Percentiles rank a stretch among this genome's conserved stretches.
phyloP scores from a whole-genome alignment of 2,329 filamentous ascomycete genomes.

The Monosporascus cannonballus region DNA sequence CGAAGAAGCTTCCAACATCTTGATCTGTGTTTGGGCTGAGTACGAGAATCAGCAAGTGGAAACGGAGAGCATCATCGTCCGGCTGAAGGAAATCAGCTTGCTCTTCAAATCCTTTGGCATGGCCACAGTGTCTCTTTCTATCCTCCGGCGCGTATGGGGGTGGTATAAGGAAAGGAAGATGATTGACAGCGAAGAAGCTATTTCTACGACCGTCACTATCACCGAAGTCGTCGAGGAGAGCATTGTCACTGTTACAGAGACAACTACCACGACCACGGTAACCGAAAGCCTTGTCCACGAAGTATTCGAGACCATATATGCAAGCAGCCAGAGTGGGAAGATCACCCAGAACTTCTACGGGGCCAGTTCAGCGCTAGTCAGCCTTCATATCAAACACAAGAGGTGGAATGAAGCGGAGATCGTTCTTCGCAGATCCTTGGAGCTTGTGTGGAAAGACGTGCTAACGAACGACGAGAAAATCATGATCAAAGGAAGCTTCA shows the following conservation, averaged over 20 bases:
- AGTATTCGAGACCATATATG: constrained; percentile 29
- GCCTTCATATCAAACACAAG: constrained; percentile 23
- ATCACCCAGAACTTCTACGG: constrained; percentile 29
- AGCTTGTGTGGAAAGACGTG: constrained; percentile 33
- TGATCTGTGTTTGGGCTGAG: constrained; percentile 35
- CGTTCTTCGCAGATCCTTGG: constrained; percentile 28
- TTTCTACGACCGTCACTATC: constrained; percentile 28
- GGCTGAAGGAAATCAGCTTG: constrained; percentile 29
- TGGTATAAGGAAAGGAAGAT: constrained; percentile 32
- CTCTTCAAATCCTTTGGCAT: constrained; percentile 28
- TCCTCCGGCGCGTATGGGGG: constrained; percentile 31
- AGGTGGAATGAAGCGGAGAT: constrained; percentile 31
- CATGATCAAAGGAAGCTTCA: constrained; percentile 25
- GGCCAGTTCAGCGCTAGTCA: constrained; percentile 28
- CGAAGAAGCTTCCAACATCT: constrained; percentile 32
- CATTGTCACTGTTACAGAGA: constrained; percentile 26
- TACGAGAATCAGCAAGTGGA: constrained; percentile 30
- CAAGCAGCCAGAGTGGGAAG: constrained; percentile 27
- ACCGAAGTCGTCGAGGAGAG: constrained; percentile 34
- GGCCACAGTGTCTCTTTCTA: constrained; percentile 25
- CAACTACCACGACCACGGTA: constrained; percentile 28
- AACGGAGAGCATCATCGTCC: constrained; percentile 26
- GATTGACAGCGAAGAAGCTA: constrained; percentile 26
- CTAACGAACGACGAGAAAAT: constrained; percentile 24
- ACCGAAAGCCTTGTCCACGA: constrained; percentile 29